These are phyloP conservation scores for Xerocomus minutiporus DNA, from an alignment of 1,284 basidiomycete species.

Conservation along the genomic window DNA sequence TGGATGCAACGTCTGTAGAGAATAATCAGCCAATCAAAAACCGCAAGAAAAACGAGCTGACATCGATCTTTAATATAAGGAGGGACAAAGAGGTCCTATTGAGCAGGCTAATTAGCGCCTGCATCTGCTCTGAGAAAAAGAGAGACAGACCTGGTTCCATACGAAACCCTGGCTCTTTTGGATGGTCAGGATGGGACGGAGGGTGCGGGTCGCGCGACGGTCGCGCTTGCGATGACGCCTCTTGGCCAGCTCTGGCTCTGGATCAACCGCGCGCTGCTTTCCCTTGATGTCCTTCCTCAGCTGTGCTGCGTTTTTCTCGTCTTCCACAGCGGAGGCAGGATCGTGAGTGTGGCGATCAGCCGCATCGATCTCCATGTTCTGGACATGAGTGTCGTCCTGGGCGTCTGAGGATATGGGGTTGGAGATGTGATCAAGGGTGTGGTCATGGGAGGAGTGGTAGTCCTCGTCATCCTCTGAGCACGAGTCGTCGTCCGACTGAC, in stretches of 20 bases:
- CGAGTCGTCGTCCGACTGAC: slow-evolving; percentile 49
- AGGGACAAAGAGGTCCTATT: slow-evolving; percentile 76
- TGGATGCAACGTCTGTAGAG: slow-evolving; percentile 67
- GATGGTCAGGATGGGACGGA: slow-evolving; percentile 77
- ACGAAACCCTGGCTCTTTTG: slow-evolving; percentile 83
- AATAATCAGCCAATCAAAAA: slow-evolving; percentile 3
- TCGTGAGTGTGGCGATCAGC: slow-evolving; percentile 21
- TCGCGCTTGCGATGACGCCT: slow-evolving; percentile 51
- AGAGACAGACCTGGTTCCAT: slow-evolving; percentile 69
- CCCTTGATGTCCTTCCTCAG: slow-evolving; percentile 64
- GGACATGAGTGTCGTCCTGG: slow-evolving; percentile 35
- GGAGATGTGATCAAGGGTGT: slow-evolving; percentile 18
- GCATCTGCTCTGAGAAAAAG: not conserved
- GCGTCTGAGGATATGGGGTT: slow-evolving; percentile 25
- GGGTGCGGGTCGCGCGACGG: slow-evolving; percentile 52
- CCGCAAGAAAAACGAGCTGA: slow-evolving; percentile 40
- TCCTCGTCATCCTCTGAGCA: slow-evolving; percentile 72
- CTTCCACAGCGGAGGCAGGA: slow-evolving; percentile 1
- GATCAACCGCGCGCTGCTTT: slow-evolving; percentile 69
- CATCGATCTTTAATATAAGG: slow-evolving; percentile 85
- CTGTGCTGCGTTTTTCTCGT: slow-evolving; percentile 38
- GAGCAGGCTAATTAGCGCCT: not conserved
- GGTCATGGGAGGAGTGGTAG: slow-evolving; percentile 36
- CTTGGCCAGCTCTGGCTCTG: slow-evolving; percentile 43
- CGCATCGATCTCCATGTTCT: slow-evolving; percentile 62